Conservation (phyloP, 2,329 filamentous ascomycete genomes). For the Paracamarosporium sp. region DNA sequence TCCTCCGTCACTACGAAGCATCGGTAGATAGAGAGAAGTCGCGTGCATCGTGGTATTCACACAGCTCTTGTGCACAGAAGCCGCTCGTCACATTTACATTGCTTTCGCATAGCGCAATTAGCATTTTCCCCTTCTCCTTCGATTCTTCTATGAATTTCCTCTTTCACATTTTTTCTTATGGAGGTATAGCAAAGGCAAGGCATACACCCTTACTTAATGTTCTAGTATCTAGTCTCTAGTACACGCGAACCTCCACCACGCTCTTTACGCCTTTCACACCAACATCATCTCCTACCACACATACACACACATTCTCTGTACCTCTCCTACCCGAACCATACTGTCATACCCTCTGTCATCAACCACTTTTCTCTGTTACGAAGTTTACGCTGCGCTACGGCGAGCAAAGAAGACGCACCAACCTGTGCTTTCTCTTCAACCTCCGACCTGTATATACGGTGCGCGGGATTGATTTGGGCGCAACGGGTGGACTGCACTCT, state of each 20-base stretch:
- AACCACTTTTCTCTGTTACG: neutral
- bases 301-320: neutral
- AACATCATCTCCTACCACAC: neutral
- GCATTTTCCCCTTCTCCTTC: neutral
- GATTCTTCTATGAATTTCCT: no score
- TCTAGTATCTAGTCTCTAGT: slow-evolving; percentile 40
- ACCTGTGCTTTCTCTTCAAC: neutral
- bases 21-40: no score
- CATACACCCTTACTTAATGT: slow-evolving; percentile 40
- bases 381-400: slow-evolving; percentile 3
- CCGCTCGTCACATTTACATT: neutral
- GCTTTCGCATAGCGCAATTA: neutral
- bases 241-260: slow-evolving; percentile 27
- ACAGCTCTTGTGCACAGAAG: neutral
- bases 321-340: neutral
- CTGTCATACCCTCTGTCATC: neutral
- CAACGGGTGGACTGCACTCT: neutral
- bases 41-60: no score
- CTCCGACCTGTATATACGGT: neutral
- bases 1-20: no score
- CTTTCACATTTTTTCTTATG: slow-evolving; percentile 5
- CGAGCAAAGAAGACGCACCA: slow-evolving; percentile 4
- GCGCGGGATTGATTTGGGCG: neutral
- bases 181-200: slow-evolving; percentile 31
- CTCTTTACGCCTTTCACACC: slow-evolving; percentile 14